A percentile compares a stretch with the other conserved stretches of the same genome.
These are phyloP conservation scores for Citrus sinensis DNA, from an alignment of 345 rosid genomes.

Conservation along the genomic window DNA sequence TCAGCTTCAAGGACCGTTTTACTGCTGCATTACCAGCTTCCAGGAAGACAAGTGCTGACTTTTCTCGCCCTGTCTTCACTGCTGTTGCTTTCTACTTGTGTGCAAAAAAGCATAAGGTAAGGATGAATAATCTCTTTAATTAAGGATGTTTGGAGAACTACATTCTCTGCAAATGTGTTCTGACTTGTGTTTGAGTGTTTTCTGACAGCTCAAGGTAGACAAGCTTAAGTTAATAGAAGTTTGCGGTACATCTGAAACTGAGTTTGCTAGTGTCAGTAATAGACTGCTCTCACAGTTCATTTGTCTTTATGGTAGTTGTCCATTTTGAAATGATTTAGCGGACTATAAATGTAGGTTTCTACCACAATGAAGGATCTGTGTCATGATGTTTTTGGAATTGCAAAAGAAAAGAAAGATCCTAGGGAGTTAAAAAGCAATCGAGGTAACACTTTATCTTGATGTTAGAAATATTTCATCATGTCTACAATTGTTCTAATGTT, in stretches of 20 bases:
- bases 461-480: not conserved
- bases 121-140: not conserved
- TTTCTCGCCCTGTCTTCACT: slow-evolving; percentile 75
- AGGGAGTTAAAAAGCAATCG: slow-evolving; percentile 56
- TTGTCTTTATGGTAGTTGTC: not conserved
- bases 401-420: slow-evolving; percentile 48
- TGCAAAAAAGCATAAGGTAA: slow-evolving; percentile 74
- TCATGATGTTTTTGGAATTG: slow-evolving; percentile 47
- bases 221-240: slow-evolving; percentile 79
- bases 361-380: slow-evolving; percentile 69
- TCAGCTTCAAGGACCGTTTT: slow-evolving; percentile 81
- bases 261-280: slow-evolving; percentile 70
- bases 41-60: slow-evolving; percentile 67
- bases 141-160: not conserved
- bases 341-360: slow-evolving; percentile 38
- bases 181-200: not conserved
- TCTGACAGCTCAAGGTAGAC: slow-evolving; percentile 78
- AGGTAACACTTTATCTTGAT: slow-evolving; percentile 23
- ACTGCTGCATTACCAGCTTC: slow-evolving; percentile 68
- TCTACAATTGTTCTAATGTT: not conserved
- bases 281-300: not conserved
- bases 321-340: not conserved
- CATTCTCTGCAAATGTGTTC: not conserved
- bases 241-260: slow-evolving; percentile 87
- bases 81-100: slow-evolving; percentile 90